Conservation (phyloP, 176 grass and related monocot species). For the Oryza officinalis region DNA sequence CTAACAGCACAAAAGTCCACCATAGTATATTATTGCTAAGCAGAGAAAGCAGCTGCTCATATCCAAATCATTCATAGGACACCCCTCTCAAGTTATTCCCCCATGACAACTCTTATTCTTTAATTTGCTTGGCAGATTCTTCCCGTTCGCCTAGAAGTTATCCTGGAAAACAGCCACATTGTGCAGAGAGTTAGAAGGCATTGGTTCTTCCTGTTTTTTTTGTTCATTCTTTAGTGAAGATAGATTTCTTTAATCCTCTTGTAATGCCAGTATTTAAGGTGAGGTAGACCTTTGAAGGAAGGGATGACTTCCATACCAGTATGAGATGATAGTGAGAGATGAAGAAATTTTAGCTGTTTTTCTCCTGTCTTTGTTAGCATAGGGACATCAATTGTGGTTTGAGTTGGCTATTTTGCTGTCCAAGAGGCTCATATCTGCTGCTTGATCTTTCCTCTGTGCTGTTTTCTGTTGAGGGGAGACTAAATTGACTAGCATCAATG, state of each 20-base stretch:
- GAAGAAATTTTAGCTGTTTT: slow-evolving; percentile 28
- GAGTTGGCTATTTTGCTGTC: background rate
- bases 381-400: slow-evolving; percentile 3
- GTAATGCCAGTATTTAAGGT: slow-evolving; percentile 36
- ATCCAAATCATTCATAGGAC: slow-evolving; percentile 57
- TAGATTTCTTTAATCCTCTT: slow-evolving; percentile 32
- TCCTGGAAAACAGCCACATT: slow-evolving; percentile 13
- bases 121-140: slow-evolving; percentile 53
- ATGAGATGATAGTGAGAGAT: slow-evolving; percentile 10
- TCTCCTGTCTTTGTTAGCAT: slow-evolving; percentile 10
- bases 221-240: slow-evolving; percentile 40
- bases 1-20: slow-evolving; percentile 47
- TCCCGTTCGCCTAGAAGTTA: slow-evolving; percentile 57
- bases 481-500: slow-evolving; percentile 39
- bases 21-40: slow-evolving; percentile 20
- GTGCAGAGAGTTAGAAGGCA: slow-evolving; percentile 10
- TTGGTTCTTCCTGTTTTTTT: slow-evolving; percentile 32
- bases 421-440: background rate
- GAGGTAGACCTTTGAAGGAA: slow-evolving; percentile 51
- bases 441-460: slow-evolving; percentile 15
- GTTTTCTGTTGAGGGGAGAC: slow-evolving; percentile 7
- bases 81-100: slow-evolving; percentile 41
- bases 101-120: slow-evolving; percentile 26
- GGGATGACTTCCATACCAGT: slow-evolving; percentile 38
- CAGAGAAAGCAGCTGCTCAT: slow-evolving; percentile 43